A percentile compares a stretch with the other conserved stretches of the same genome.
Evolutionary conservation across 345 rosid genomes (phyloP).

Genomic region (Salix viminalis): DNA sequence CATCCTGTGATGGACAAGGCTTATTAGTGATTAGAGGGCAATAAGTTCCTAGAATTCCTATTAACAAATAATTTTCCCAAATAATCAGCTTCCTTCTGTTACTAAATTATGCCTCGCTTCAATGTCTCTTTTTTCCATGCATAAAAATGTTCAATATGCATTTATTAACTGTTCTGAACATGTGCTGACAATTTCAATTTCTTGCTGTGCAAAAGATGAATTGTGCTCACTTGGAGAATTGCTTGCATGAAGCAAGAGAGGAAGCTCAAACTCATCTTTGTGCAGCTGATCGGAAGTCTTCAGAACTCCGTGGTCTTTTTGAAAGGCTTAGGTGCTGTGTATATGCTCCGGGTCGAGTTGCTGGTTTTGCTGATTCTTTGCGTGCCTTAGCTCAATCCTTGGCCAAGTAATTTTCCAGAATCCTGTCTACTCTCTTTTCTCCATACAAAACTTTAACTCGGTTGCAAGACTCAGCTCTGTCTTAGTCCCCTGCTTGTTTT

Average conservation of each 20-base stretch:
- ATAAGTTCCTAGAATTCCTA: neutral
- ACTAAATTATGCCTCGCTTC: neutral
- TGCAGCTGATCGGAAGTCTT: constrained; percentile 85
- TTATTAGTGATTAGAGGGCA: neutral
- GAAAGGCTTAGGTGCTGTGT: constrained; percentile 76
- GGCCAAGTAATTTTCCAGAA: constrained; percentile 55
- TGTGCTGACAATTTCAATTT: neutral
- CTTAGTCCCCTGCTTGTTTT: neutral
- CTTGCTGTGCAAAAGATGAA: constrained; percentile 59
- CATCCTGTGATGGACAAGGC: neutral
- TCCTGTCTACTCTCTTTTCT: neutral
- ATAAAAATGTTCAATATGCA: neutral
- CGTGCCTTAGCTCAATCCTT: constrained; percentile 77
- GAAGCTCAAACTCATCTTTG: constrained; percentile 97
- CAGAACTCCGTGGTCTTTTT: constrained; percentile 74
- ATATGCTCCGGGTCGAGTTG: constrained; percentile 55
- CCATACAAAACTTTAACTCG: neutral
- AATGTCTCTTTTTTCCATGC: neutral
- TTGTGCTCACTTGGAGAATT: constrained; percentile 93
- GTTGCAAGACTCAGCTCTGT: neutral
- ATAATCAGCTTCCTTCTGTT: too few species aligned
- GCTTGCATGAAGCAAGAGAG: constrained; percentile 97
- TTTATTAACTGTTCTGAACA: neutral
- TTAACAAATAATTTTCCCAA: neutral
- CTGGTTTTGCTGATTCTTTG: constrained; percentile 75